Conservation (phyloP, 768 basidiomycete genomes). For the Rossbeevera mucosa region DNA sequence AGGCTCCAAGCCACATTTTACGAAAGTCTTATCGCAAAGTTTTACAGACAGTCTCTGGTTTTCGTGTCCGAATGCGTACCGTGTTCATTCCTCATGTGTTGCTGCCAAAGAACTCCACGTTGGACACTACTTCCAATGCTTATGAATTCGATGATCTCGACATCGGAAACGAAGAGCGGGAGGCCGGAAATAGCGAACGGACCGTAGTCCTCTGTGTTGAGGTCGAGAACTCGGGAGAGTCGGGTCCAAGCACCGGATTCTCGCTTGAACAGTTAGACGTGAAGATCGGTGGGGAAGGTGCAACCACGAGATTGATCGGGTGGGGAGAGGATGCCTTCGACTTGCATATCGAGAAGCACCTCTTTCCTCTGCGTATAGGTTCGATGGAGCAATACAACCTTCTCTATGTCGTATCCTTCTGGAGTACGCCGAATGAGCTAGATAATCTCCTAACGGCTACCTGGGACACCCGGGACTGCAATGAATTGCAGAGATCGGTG, state of each 20-base stretch:
- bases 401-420: constrained; percentile 83
- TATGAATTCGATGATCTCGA: constrained; percentile 35
- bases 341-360: constrained; percentile 34
- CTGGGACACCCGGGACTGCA: constrained; percentile 29
- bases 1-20: constrained; percentile 58
- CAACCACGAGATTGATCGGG: constrained; percentile 43
- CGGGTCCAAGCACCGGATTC: constrained; percentile 58
- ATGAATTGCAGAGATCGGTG: constrained; percentile 69
- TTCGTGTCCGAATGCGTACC: constrained; percentile 91
- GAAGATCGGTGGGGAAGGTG: constrained; percentile 66
- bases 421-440: constrained; percentile 57
- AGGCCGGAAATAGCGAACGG: constrained; percentile 74
- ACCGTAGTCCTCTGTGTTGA: constrained; percentile 91
- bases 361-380: constrained; percentile 72
- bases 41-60: constrained; percentile 73
- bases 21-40: constrained; percentile 85
- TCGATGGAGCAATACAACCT: constrained; percentile 82
- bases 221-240: constrained; percentile 76
- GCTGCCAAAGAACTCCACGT: constrained; percentile 40
- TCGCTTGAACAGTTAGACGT: constrained; percentile 74
- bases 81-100: constrained; percentile 86
- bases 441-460: constrained; percentile 33
- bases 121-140: constrained; percentile 30
- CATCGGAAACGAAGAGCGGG: constrained; percentile 43
- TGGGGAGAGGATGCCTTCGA: constrained; percentile 41